These are phyloP conservation scores for Rhipidocladum racemiflorum DNA, from an alignment of 176 grass and related monocot genomes.

Conservation along the genomic window DNA sequence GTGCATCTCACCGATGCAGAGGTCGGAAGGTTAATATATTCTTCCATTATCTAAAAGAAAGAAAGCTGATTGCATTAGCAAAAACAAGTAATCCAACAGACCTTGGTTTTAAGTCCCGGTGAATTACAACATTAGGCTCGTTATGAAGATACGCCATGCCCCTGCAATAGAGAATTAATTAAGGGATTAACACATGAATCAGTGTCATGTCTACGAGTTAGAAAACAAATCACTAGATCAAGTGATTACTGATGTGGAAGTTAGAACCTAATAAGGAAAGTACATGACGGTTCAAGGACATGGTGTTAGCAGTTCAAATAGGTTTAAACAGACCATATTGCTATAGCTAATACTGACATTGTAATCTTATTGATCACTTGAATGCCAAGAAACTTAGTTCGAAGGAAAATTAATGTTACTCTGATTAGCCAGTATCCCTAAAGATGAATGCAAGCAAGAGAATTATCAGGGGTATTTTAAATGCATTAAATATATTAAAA, in stretches of 20 bases:
- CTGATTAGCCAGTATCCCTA: neutral
- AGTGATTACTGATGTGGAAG: neutral
- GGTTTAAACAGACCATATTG: neutral
- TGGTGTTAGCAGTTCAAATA: conserved; percentile 5
- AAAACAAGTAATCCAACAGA: conserved; percentile 27
- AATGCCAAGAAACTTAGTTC: neutral
- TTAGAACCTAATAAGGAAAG: neutral
- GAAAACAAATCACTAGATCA: neutral
- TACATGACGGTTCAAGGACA: neutral
- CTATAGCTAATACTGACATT: neutral
- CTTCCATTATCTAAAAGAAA: neutral
- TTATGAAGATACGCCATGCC: conserved; percentile 99
- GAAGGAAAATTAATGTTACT: neutral
- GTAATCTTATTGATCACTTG: neutral
- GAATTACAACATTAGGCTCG: conserved; percentile 97
- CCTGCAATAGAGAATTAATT: conserved; percentile 44
- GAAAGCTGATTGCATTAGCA: conserved; percentile 18
- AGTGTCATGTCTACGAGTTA: neutral
- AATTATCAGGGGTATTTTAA: neutral
- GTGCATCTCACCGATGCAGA: too few species aligned
- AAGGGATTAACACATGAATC: conserved; percentile 10
- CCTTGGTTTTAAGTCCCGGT: conserved; percentile 97
- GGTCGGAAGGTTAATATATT: too few species aligned
- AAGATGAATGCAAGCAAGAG: conserved; percentile 5
- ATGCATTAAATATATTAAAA: neutral